A percentile compares a stretch with the other conserved stretches of the same genome.
These are phyloP conservation scores for Globisporangium spinosum DNA, from an alignment of 352 stramenopile genomes.

Conservation along the genomic window DNA sequence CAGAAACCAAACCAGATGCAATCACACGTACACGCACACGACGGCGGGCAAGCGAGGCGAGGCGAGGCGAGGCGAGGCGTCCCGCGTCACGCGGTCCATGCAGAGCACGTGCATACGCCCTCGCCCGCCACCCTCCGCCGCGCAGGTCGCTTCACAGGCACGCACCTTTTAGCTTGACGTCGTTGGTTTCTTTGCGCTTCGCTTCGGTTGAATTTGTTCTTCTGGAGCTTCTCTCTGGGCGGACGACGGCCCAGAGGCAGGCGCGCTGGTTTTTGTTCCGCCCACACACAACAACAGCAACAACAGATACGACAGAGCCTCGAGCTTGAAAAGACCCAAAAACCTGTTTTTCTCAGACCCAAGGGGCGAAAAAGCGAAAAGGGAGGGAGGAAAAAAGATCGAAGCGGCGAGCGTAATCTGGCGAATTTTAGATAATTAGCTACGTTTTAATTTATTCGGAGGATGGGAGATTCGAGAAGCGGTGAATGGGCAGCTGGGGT, in stretches of 20 bases:
- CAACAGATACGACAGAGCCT: not conserved
- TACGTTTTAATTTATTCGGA: not conserved
- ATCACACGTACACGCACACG: not conserved
- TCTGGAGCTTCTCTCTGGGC: constrained; percentile 5
- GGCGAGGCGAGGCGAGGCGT: not conserved
- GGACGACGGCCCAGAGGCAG: not conserved
- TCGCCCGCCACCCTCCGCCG: too few species aligned
- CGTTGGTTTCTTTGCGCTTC: constrained; percentile 10
- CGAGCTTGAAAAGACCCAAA: not conserved
- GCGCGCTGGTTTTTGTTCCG: constrained; percentile 14
- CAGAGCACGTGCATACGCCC: not conserved
- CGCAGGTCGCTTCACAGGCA: not conserved
- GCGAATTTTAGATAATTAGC: not conserved
- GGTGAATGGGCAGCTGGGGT: not conserved
- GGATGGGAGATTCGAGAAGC: not conserved
- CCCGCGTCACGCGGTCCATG: not conserved
- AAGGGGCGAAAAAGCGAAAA: not conserved
- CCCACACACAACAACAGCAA: constrained; percentile 5
- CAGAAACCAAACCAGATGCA: not conserved
- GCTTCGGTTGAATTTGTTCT: constrained; percentile 8
- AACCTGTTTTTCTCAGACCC: not conserved
- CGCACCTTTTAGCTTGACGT: constrained; percentile 3
- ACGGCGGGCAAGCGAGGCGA: not conserved
- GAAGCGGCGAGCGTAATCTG: not conserved
- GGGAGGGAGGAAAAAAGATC: not conserved